These are phyloP conservation scores for Trametes punicea DNA, from an alignment of 768 basidiomycete genomes.

Conservation along the genomic window DNA sequence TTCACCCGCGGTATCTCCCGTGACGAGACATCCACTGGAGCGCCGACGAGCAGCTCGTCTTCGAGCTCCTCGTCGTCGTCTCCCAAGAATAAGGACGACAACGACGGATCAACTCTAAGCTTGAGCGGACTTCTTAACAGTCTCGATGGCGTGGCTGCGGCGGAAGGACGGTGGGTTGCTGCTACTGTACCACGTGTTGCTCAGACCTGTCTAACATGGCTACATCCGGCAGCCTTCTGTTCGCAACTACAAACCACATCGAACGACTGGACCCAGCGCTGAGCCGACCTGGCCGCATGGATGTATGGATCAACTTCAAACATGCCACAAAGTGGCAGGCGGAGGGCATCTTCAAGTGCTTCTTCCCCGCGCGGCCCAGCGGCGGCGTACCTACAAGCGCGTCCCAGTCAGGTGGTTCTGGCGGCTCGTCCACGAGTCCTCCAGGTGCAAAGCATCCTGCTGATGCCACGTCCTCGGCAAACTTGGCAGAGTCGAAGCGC, in stretches of 20 bases:
- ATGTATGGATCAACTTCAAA: conserved; percentile 89
- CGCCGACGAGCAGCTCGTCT: conserved; percentile 50
- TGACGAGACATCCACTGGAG: conserved; percentile 74
- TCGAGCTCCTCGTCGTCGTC: conserved; percentile 37
- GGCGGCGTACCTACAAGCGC: conserved; percentile 21
- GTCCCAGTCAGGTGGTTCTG: conserved; percentile 8
- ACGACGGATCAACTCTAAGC: conserved; percentile 79
- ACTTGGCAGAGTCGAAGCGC: conserved; percentile 65
- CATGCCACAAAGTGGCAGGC: conserved; percentile 92
- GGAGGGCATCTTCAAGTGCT: conserved; percentile 90
- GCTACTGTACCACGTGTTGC: background rate
- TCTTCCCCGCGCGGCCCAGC: conserved; percentile 72
- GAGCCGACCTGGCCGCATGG: conserved; percentile 86
- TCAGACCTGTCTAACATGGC: background rate
- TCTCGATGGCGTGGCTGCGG: conserved; percentile 82
- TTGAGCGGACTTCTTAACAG: conserved; percentile 84
- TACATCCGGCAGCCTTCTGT: conserved; percentile 55
- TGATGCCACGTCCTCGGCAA: conserved; percentile 42
- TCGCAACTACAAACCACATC: conserved; percentile 93
- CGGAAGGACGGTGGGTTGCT: conserved; percentile 72
- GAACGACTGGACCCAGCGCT: conserved; percentile 89
- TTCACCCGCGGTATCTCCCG: conserved; percentile 87
- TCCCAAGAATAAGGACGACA: conserved; percentile 39
- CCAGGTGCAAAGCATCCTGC: conserved; percentile 10
- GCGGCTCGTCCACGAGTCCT: background rate